Evolutionary conservation across 169 alveolate species (phyloP).

Genomic region (Miamiensis avidus): DNA sequence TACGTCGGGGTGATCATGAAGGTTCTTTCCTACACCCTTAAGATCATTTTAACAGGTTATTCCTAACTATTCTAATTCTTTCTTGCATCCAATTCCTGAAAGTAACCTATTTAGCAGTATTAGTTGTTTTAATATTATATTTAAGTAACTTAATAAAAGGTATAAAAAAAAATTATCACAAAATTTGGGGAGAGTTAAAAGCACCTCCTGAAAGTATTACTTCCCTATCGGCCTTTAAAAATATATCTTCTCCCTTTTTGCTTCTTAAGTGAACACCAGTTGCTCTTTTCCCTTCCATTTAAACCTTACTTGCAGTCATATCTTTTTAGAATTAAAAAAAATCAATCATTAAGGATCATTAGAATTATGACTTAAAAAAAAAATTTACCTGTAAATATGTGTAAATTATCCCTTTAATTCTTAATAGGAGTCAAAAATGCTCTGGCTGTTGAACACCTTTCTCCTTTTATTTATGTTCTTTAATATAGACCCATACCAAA

Average conservation of each 20-base stretch:
- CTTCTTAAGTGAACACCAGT: not conserved
- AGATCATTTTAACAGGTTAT: not conserved
- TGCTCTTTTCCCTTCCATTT: not conserved
- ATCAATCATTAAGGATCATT: not conserved
- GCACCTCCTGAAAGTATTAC: constrained; percentile 41
- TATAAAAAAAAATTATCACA: not conserved
- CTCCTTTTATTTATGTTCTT: constrained; percentile 13
- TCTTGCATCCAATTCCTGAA: constrained; percentile 41
- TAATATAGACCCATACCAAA: constrained; percentile 15
- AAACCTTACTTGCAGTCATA: not conserved
- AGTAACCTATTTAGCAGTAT: not conserved
- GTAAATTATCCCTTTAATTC: not conserved
- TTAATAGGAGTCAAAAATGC: constrained; percentile 9
- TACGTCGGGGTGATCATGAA: constrained; percentile 38
- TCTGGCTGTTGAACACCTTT: constrained; percentile 10
- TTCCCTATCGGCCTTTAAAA: constrained; percentile 24
- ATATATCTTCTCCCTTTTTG: not conserved
- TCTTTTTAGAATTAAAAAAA: constrained; percentile 1
- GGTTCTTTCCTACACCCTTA: constrained; percentile 46
- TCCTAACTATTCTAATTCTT: constrained; percentile 12
- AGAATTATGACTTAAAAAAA: not conserved
- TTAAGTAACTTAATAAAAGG: not conserved
- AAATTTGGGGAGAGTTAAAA: constrained; percentile 32
- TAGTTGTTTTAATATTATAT: not conserved
- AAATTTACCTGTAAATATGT: constrained; percentile 2